Conservation (phyloP, 306 rosid genomes). For the Rosa multiflora region DNA sequence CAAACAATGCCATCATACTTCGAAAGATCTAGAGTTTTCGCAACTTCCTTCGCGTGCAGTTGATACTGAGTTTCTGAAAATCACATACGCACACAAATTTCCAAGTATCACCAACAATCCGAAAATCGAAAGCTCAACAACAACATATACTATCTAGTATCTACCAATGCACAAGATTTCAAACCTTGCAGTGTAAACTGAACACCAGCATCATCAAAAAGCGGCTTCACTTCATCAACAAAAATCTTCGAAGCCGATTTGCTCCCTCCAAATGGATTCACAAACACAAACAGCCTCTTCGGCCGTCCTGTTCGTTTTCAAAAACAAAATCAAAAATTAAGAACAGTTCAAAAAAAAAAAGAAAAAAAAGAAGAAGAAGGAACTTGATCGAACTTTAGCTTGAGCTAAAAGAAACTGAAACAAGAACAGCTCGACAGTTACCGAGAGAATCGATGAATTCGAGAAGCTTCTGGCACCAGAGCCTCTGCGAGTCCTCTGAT, state of each 20-base stretch:
- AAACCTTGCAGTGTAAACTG: slow-evolving; percentile 70
- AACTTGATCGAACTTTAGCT: background rate
- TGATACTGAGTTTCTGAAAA: slow-evolving; percentile 73
- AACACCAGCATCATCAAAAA: slow-evolving; percentile 72
- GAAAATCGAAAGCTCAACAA: slow-evolving; percentile 1
- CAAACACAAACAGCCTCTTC: slow-evolving; percentile 70
- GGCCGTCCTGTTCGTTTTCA: slow-evolving; percentile 62
- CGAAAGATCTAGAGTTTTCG: slow-evolving; percentile 53
- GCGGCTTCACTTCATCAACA: slow-evolving; percentile 57
- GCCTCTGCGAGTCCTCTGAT: slow-evolving; percentile 47
- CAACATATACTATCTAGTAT: background rate
- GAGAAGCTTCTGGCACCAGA: slow-evolving; percentile 77
- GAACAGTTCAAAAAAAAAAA: background rate
- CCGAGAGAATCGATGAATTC: slow-evolving; percentile 75
- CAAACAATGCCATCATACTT: slow-evolving; percentile 83
- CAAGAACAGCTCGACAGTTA: slow-evolving; percentile 25
- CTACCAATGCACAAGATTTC: background rate
- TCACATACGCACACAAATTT: background rate
- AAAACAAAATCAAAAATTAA: background rate
- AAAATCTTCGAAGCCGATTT: slow-evolving; percentile 56
- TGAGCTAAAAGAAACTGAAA: background rate
- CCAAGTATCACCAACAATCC: background rate
- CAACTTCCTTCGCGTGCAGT: slow-evolving; percentile 83
- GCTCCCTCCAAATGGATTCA: slow-evolving; percentile 86
- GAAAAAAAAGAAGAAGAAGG: too few relatives aligned